phyloP scores from a whole-genome alignment of 441 rosid species.

The Capsella rubella region DNA sequence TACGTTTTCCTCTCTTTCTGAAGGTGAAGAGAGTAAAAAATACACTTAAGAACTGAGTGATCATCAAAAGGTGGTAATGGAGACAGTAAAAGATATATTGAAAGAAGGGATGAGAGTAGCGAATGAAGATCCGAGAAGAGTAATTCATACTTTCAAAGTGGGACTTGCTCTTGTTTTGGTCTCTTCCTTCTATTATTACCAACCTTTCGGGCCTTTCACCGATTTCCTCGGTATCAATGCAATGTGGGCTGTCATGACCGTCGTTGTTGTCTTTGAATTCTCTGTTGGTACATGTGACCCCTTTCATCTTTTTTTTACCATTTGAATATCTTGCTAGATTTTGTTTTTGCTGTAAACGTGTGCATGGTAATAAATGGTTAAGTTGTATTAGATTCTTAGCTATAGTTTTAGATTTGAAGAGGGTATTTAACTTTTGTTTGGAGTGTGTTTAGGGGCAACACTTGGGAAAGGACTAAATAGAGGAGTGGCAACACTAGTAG shows the following conservation, averaged over 20 bases:
- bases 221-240: conserved; percentile 70
- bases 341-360: not conserved
- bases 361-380: not conserved
- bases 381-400: not conserved
- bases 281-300: conserved; percentile 60
- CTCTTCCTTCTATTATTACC: conserved; percentile 61
- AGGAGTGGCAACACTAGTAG: conserved; percentile 68
- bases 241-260: conserved; percentile 90
- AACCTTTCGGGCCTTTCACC: conserved; percentile 48
- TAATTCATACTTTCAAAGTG: conserved; percentile 74
- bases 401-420: not conserved
- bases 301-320: not conserved
- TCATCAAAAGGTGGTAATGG: conserved; percentile 7
- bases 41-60: not conserved
- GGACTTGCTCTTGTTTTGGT: conserved; percentile 72
- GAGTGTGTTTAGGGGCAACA: conserved; percentile 63
- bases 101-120: conserved; percentile 50
- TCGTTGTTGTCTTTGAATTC: conserved; percentile 83
- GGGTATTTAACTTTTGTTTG: not conserved
- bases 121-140: conserved; percentile 72
- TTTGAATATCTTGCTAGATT: not conserved
- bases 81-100: conserved; percentile 39
- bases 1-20: not conserved
- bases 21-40: not conserved
- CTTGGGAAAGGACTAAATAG: conserved; percentile 75